phyloP scores from a whole-genome alignment of 441 rosid species.

The Metrosideros polymorpha region DNA sequence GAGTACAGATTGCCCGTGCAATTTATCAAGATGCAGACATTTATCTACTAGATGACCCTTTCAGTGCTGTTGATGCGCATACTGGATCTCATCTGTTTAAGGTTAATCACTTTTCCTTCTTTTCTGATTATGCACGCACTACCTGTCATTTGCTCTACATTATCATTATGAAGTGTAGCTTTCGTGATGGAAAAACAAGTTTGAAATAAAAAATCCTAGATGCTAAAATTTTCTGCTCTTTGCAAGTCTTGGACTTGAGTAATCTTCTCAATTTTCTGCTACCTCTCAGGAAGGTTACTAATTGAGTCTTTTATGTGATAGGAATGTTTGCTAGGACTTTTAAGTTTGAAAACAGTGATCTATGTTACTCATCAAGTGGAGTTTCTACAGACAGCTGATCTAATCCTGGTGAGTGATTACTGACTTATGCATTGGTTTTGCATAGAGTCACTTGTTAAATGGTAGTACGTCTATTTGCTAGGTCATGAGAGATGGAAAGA shows the following conservation, averaged over 20 bases:
- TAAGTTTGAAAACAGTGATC: constrained; percentile 43
- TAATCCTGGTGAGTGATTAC: constrained; percentile 39
- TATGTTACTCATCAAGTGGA: constrained; percentile 69
- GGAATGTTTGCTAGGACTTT: constrained; percentile 49
- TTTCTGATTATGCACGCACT: background rate
- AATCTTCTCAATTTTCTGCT: background rate
- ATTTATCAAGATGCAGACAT: constrained; percentile 75
- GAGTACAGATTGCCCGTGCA: constrained; percentile 84
- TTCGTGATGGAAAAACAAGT: background rate
- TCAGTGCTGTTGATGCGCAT: constrained; percentile 39
- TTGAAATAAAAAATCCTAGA: background rate
- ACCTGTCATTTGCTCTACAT: background rate
- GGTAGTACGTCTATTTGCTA: constrained; percentile 7
- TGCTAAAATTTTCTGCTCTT: background rate
- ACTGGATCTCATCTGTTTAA: constrained; percentile 43
- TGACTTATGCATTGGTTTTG: background rate
- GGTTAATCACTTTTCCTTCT: background rate
- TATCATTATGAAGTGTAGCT: background rate
- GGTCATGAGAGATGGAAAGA: constrained; percentile 90
- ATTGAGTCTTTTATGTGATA: constrained; percentile 1
- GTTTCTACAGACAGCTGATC: constrained; percentile 56
- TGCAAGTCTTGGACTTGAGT: background rate
- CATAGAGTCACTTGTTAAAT: background rate
- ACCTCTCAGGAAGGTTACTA: constrained; percentile 42
- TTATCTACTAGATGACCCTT: constrained; percentile 83